phyloP scores from a whole-genome alignment of 2,329 filamentous ascomycete genomes.

The Aspergillus piperis region DNA sequence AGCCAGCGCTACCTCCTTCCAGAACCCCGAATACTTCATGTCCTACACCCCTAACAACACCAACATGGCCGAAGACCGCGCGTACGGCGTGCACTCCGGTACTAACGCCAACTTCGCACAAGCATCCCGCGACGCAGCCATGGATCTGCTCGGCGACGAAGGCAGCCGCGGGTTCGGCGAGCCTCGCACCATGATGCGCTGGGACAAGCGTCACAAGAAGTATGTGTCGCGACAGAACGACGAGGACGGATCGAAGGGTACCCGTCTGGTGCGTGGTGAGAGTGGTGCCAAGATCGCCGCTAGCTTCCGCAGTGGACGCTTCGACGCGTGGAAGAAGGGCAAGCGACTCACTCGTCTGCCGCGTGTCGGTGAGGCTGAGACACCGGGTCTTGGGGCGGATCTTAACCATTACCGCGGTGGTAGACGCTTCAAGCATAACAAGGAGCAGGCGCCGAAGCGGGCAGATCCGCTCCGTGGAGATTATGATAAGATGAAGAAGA shows the following conservation, averaged over 20 bases:
- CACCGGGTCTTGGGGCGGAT: slow-evolving; percentile 39
- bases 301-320: slow-evolving; percentile 87
- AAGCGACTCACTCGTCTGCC: slow-evolving; percentile 80
- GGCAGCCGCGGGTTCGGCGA: slow-evolving; percentile 74
- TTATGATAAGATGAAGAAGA: slow-evolving; percentile 87
- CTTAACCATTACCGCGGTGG: slow-evolving; percentile 45
- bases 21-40: slow-evolving; percentile 93
- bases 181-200: slow-evolving; percentile 76
- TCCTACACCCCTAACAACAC: slow-evolving; percentile 81
- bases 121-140: slow-evolving; percentile 80
- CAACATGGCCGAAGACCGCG: slow-evolving; percentile 84
- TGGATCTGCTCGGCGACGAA: slow-evolving; percentile 93
- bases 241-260: slow-evolving; percentile 81
- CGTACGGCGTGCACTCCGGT: slow-evolving; percentile 88
- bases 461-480: slow-evolving; percentile 92
- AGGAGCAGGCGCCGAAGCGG: slow-evolving; percentile 84
- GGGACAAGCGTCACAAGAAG: slow-evolving; percentile 96
- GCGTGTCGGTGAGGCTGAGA: slow-evolving; percentile 77
- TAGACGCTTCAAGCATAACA: slow-evolving; percentile 78
- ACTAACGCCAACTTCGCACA: slow-evolving; percentile 77
- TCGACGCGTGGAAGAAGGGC: slow-evolving; percentile 86
- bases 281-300: slow-evolving; percentile 95
- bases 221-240: slow-evolving; percentile 92
- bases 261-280: slow-evolving; percentile 80
- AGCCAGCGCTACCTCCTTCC: slow-evolving; percentile 59